Conservation (phyloP, 495 filamentous ascomycete genomes). For the Jackrogersella minutella region DNA sequence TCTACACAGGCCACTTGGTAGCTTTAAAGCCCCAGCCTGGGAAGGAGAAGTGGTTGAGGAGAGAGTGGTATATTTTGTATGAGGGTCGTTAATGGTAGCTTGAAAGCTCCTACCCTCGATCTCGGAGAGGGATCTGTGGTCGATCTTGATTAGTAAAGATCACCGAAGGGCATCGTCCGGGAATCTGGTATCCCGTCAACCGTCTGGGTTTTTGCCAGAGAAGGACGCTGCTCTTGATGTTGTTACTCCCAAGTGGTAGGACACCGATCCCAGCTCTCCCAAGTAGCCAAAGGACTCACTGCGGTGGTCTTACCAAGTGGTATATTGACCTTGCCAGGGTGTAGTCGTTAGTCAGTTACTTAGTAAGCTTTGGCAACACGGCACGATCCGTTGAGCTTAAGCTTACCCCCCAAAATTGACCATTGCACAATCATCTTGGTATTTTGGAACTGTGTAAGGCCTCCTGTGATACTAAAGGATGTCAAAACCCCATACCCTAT, state of each 20-base stretch:
- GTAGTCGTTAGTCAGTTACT: slow-evolving; percentile 24
- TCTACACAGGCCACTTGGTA: slow-evolving; percentile 53
- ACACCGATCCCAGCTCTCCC: slow-evolving; percentile 8
- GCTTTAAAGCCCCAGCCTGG: slow-evolving; percentile 63
- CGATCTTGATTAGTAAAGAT: slow-evolving; percentile 8
- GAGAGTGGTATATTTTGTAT: slow-evolving; percentile 35
- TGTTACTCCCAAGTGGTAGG: slow-evolving; percentile 41
- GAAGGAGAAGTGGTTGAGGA: slow-evolving; percentile 34
- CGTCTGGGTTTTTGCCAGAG: slow-evolving; percentile 8
- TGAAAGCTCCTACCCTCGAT: slow-evolving; percentile 60
- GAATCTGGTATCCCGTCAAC: slow-evolving; percentile 11
- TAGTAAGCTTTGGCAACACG: slow-evolving; percentile 19
- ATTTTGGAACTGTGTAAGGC: not conserved
- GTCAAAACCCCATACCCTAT: too few relatives aligned
- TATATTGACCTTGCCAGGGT: slow-evolving; percentile 2
- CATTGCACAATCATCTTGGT: not conserved
- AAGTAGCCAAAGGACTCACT: slow-evolving; percentile 18
- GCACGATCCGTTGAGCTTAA: slow-evolving; percentile 8
- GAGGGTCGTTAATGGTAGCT: slow-evolving; percentile 58
- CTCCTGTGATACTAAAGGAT: too few relatives aligned
- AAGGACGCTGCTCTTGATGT: slow-evolving; percentile 16
- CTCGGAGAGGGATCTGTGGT: slow-evolving; percentile 10
- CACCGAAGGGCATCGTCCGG: slow-evolving; percentile 10
- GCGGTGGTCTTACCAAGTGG: slow-evolving; percentile 34
- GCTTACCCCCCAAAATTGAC: slow-evolving; percentile 33